Evolutionary conservation across 768 basidiomycete species (phyloP), one percentile per base, ranked within the genome.

Genomic region (Aureoboletus auriporus): DNA sequence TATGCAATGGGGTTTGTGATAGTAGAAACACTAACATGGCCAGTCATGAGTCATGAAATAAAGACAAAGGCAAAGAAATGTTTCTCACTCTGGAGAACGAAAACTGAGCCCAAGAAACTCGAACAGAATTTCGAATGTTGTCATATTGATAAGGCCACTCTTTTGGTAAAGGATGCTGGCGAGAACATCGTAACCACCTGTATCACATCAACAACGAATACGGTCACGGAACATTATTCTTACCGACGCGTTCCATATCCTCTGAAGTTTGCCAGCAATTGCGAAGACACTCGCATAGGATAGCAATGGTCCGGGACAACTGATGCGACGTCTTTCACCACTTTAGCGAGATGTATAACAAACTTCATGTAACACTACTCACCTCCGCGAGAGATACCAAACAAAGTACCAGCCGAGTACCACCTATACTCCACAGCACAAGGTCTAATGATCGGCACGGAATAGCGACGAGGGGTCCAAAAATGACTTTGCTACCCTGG

Each of bases 261-360:
- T 94, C 93, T 31, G 89, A 93, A 59, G 91, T 92, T 58, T 89
- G 81, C 94, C 94, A 97, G 57, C 82, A 89, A 55, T 87, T 84
- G 54, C 80, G 80, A 39, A 96, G 64, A 3, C 86, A 80, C 56
- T 94, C 91, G 8, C 80, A 77, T 17, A 95, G 66, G 26, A 93
- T 79, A 4, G 82, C 71, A 6, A 93, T 65, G 0, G 89, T 77
- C 13, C 84, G 72, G 1, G 86, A 87, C 3, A 95, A 57, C 55
- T 93, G 90, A 52, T 89, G 87, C 0, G 83, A 68, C 0, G 82
- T 89, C 85, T 91, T 55, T 29, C 39, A 27, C 12, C 35, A 17
- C 17, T 23, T 56, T 26, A 39, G 23, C 34, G 7, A 38, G 26
- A 39, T 11, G 27, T 11, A 8, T 2, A 27, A 41, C 16, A 35